These are phyloP conservation scores for Limnanthes douglasii DNA, from an alignment of 345 rosid species.

Conservation along the genomic window DNA sequence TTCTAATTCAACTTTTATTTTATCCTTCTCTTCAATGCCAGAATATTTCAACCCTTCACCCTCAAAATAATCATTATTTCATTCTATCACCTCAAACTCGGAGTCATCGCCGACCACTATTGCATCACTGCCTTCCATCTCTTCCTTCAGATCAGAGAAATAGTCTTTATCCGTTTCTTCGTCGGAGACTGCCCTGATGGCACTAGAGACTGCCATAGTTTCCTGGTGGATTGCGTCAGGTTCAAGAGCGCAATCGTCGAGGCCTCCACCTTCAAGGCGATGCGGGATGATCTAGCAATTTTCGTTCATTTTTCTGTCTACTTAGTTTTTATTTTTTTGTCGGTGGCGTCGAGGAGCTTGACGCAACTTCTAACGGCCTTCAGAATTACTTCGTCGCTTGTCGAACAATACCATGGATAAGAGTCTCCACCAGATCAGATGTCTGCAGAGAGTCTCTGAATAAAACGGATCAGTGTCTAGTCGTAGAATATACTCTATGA, in stretches of 20 bases:
- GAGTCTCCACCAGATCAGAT: too few species aligned
- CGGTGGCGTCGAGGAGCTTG: constrained; percentile 54
- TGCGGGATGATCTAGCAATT: constrained; percentile 5
- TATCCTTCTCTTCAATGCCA: constrained; percentile 9
- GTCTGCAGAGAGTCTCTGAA: too few species aligned
- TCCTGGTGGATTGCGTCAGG: constrained; percentile 31
- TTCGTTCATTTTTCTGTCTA: constrained; percentile 6
- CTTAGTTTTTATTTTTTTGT: constrained; percentile 18
- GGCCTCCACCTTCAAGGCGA: constrained; percentile 37
- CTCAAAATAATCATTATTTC: constrained; percentile 6
- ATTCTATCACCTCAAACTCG: not conserved
- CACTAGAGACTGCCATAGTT: constrained; percentile 11
- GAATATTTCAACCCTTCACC: constrained; percentile 13
- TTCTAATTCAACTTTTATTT: constrained; percentile 2
- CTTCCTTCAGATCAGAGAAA: constrained; percentile 1
- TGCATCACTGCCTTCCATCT: constrained; percentile 5
- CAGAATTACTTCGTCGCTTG: constrained; percentile 54
- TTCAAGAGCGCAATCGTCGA: constrained; percentile 40
- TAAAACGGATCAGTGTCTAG: too few species aligned
- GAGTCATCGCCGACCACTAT: constrained; percentile 7
- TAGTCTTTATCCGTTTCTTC: constrained; percentile 11
- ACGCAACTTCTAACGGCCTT: too few species aligned
- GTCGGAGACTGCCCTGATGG: not conserved
- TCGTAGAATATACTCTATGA: too few species aligned
- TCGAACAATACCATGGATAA: too few species aligned